Evolutionary conservation across 2,329 filamentous ascomycete genomes (phyloP), one percentile per base, ranked within the genome.

Genomic region (Acrocalymma vagum): DNA sequence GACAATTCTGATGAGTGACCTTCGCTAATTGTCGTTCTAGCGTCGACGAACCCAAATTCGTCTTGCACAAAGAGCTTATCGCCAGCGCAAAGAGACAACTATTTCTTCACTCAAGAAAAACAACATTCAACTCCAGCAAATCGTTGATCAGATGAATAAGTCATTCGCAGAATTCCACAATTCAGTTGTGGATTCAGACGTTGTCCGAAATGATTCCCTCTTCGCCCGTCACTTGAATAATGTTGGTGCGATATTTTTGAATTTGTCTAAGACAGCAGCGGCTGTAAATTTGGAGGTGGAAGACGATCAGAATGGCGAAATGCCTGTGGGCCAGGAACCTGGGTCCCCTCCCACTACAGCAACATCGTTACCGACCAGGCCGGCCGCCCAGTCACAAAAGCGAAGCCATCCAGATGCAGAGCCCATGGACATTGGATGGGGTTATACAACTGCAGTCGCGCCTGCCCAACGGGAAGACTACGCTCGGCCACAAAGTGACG

Each of bases 1-100:
- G n/a, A n/a, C n/a, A n/a, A n/a, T n/a, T n/a, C n/a, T n/a, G n/a
- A n/a, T n/a, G n/a, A n/a, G n/a, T n/a, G n/a, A n/a, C n/a, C n/a
- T n/a, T n/a, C n/a, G n/a, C n/a, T n/a, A n/a, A n/a, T n/a, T n/a
- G n/a, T n/a, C n/a, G n/a, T n/a, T n/a, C n/a, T n/a, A n/a, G n/a
- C n/a, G 90, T 48, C 86, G 91, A 36, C 82, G 91, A 38, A 93
- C 89, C 5, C 91, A 96, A 65, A 94, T 96, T 50, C 85, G 91
- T 16, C 80, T 93, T 38, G 91, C 91, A 2, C 91, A 95, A 67
- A 78, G 90, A 52, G 90, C 90, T 1, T 95, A 95, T 62, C 83
- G 91, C 11, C 83, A 87, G 59, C 85, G 91, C 35, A 95, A 95
- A 70, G 91, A 95, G 62, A 86, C 81, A 15, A 87, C 88, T 5